Evolutionary conservation across 2,329 filamentous ascomycete species (phyloP), one percentile per base, ranked within the genome.

Genomic region (Cordyceps tenuipes): DNA sequence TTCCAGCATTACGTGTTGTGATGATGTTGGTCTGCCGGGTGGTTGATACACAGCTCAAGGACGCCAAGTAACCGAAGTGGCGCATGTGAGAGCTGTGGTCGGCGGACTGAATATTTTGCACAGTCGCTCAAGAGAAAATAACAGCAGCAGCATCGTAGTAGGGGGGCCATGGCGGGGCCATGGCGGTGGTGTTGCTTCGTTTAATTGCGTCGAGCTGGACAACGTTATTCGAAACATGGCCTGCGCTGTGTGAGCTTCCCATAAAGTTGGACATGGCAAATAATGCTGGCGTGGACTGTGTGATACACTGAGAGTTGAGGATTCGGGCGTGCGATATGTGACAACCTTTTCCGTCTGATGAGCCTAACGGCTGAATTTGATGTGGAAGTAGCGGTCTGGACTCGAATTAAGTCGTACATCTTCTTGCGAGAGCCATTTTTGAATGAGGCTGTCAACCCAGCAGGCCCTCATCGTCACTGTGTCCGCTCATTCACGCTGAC

Each of bases 221-320:
- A 8, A 36, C 4, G 8, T 47, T 39, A 3, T n/a, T 23, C 10
- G 43, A 23, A 17, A 44, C 26, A 4, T 50, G 21, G 15, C 58
- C 58, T 3, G 48, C 62, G 56, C 39, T 63, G n/a, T 34, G 57
- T 34, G 44, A 60, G 34, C 56, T 61, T 50, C 62, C 66, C 68
- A 74, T 71, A 52, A 77, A 77, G 63, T 76, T 70, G 15, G 69
- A 77, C 61, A 0, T 75, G 75, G 47, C 72, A 70, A n/a, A 77
- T 68, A 61, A 76, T 75, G 44, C 72, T 69, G 48, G 76, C 67
- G 51, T 68, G 60, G 10, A 62, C 62, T 0, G 66, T 61, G 8
- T 77, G 66, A 15, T 63, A 61, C 1, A n/a, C 55, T 63, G 0
- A 74, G 74, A 1, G 76, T 63, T 3, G 68, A 67, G 62, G 76